phyloP scores from a whole-genome alignment of 2,329 filamentous ascomycete genomes.

The Teratosphaeria epicoccoides region DNA sequence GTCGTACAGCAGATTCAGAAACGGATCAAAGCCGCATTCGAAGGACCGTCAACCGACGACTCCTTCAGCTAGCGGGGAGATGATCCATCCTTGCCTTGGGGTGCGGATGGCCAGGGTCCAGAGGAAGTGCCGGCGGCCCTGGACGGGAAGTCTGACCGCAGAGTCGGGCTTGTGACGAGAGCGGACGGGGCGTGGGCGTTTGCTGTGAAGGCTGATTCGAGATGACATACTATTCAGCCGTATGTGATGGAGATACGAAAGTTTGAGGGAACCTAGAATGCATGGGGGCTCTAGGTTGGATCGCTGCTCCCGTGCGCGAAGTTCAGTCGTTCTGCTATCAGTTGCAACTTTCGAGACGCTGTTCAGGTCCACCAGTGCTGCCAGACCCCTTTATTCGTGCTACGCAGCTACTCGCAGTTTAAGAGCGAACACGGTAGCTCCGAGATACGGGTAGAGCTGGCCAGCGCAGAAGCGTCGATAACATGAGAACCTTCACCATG shows the following conservation, averaged over 20 bases:
- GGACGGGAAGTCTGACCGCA: conserved; percentile 1
- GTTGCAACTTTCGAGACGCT: too few relatives aligned
- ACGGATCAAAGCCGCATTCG: not conserved
- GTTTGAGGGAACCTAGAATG: not conserved
- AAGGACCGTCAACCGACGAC: not conserved
- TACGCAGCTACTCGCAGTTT: too few relatives aligned
- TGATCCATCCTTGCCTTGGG: not conserved
- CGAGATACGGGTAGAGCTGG: too few relatives aligned
- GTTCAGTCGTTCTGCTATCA: not conserved
- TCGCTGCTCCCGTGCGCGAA: too few relatives aligned
- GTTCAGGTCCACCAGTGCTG: too few relatives aligned
- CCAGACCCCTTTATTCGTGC: too few relatives aligned
- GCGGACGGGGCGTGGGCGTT: conserved; percentile 4
- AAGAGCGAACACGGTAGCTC: too few relatives aligned
- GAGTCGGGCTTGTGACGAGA: conserved; percentile 2
- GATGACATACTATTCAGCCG: conserved; percentile 4
- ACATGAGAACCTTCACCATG: too few relatives aligned
- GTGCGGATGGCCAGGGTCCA: too few relatives aligned
- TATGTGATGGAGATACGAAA: not conserved
- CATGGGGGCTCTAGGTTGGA: too few relatives aligned
- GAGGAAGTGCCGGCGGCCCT: not conserved
- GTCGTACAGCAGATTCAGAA: not conserved
- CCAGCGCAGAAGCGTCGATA: too few relatives aligned
- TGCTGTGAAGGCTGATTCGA: conserved; percentile 4
- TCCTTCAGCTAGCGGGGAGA: not conserved